Evolutionary conservation across 768 basidiomycete genomes (phyloP).

Genomic region (Suillus weaverae): DNA sequence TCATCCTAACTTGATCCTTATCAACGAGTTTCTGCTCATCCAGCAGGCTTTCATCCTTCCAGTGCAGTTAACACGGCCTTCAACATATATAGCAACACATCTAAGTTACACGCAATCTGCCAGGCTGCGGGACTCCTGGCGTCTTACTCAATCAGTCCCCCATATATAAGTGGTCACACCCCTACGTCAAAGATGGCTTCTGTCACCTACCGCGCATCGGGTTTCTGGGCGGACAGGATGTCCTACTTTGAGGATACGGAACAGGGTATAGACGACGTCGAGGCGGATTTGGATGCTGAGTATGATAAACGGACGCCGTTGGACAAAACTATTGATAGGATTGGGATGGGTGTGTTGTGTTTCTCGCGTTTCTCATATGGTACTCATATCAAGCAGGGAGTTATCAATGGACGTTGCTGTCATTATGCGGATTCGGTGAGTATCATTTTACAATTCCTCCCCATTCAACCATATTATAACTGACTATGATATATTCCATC

Average conservation of each 20-base stretch:
- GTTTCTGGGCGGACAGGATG: conserved; percentile 46
- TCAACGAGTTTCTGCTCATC: background rate
- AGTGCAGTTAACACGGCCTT: background rate
- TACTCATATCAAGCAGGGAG: conserved; percentile 41
- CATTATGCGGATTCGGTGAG: conserved; percentile 88
- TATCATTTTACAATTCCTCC: conserved; percentile 9
- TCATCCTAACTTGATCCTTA: background rate
- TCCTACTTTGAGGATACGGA: conserved; percentile 43
- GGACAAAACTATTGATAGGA: conserved; percentile 85
- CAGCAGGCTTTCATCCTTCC: background rate
- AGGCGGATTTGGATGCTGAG: conserved; percentile 23
- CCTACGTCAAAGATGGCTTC: conserved; percentile 35
- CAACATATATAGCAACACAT: background rate
- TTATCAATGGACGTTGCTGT: conserved; percentile 81
- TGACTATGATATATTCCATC: conserved; percentile 12
- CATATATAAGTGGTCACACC: background rate
- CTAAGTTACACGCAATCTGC: background rate
- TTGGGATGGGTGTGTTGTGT: conserved; percentile 74
- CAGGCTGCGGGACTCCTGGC: background rate
- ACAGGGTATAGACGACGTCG: conserved; percentile 32
- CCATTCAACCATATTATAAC: background rate
- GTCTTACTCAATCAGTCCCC: conserved; percentile 5
- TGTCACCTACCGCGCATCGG: conserved; percentile 47
- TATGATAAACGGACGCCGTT: conserved; percentile 57
- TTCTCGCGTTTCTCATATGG: background rate